A percentile compares a stretch with the other conserved stretches of the same genome.
These are phyloP conservation scores for Fragaria nilgerrensis DNA, from an alignment of 306 rosid species.

Conservation along the genomic window DNA sequence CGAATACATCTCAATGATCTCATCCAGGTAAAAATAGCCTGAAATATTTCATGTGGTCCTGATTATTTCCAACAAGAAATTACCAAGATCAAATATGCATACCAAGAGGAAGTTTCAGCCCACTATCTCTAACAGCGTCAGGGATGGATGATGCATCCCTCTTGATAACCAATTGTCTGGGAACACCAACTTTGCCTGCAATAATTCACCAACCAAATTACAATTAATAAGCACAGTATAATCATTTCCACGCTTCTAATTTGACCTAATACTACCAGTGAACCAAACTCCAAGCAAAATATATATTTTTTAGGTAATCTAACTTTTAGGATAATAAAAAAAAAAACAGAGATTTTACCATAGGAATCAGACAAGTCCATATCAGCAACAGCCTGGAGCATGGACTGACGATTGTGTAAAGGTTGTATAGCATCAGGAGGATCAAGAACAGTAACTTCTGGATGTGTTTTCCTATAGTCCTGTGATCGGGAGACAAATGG, in stretches of 20 bases:
- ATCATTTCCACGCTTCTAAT: neutral
- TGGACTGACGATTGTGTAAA: slow-evolving; percentile 75
- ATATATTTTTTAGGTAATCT: neutral
- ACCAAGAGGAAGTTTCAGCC: slow-evolving; percentile 82
- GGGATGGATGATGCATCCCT: slow-evolving; percentile 80
- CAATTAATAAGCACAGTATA: slow-evolving; percentile 18
- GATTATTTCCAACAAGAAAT: neutral
- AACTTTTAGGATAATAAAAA: neutral
- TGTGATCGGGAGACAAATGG: slow-evolving; percentile 29
- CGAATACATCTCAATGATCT: slow-evolving; percentile 12
- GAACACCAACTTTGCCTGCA: slow-evolving; percentile 78
- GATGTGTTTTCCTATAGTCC: slow-evolving; percentile 82
- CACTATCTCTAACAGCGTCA: slow-evolving; percentile 62
- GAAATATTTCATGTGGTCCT: neutral
- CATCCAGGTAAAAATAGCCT: slow-evolving; percentile 3
- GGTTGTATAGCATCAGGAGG: slow-evolving; percentile 95
- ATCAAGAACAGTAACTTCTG: slow-evolving; percentile 90
- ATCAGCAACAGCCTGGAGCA: slow-evolving; percentile 97
- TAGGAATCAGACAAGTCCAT: slow-evolving; percentile 67
- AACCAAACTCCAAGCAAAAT: slow-evolving; percentile 22
- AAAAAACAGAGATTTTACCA: slow-evolving; percentile 42
- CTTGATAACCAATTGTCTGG: slow-evolving; percentile 79
- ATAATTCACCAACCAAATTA: neutral
- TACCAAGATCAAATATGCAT: slow-evolving; percentile 26
- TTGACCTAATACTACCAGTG: neutral